These are phyloP conservation scores for Chlorella ohadii DNA, from an alignment of 139 green algal genomes.

Conservation along the genomic window DNA sequence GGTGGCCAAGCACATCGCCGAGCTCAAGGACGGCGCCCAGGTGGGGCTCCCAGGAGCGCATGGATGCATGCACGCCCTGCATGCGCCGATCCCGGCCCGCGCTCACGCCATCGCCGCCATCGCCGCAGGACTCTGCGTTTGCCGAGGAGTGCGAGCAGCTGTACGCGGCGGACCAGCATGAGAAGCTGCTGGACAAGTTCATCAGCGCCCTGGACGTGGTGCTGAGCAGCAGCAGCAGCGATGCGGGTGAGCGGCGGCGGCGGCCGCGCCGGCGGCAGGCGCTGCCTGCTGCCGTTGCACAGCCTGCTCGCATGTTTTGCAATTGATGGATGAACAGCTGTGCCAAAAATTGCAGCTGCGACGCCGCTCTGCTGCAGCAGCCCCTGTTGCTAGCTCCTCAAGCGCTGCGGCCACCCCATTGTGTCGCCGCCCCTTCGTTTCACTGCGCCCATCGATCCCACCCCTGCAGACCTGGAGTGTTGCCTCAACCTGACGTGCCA, in stretches of 20 bases:
- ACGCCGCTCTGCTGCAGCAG: not conserved
- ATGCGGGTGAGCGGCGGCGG: slow-evolving; percentile 39
- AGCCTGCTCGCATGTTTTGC: too few relatives aligned
- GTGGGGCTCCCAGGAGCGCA: too few relatives aligned
- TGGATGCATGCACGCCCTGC: not conserved
- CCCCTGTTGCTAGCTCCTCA: not conserved
- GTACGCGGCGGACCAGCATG: slow-evolving; percentile 40
- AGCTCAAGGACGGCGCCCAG: slow-evolving; percentile 20
- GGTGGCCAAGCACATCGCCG: slow-evolving; percentile 44
- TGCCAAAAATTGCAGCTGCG: too few relatives aligned
- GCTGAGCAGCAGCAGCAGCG: slow-evolving; percentile 42
- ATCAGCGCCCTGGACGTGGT: slow-evolving; percentile 48
- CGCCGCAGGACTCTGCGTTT: slow-evolving; percentile 34
- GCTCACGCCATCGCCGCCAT: slow-evolving; percentile 25
- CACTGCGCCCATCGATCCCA: too few relatives aligned
- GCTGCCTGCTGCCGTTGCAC: not conserved
- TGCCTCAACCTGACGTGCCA: slow-evolving; percentile 62
- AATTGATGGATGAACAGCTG: too few relatives aligned
- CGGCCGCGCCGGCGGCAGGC: not conserved
- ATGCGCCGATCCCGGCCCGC: slow-evolving; percentile 11
- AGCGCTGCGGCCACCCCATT: not conserved
- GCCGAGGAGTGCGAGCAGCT: slow-evolving; percentile 40
- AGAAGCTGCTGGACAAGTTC: slow-evolving; percentile 50
- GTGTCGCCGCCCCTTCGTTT: not conserved
- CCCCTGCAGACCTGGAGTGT: slow-evolving; percentile 53